A percentile compares a stretch with the other conserved stretches of the same genome.
These are phyloP conservation scores for Chaetoscypha palmicola DNA, from an alignment of 2,329 filamentous ascomycete species.

Conservation along the genomic window DNA sequence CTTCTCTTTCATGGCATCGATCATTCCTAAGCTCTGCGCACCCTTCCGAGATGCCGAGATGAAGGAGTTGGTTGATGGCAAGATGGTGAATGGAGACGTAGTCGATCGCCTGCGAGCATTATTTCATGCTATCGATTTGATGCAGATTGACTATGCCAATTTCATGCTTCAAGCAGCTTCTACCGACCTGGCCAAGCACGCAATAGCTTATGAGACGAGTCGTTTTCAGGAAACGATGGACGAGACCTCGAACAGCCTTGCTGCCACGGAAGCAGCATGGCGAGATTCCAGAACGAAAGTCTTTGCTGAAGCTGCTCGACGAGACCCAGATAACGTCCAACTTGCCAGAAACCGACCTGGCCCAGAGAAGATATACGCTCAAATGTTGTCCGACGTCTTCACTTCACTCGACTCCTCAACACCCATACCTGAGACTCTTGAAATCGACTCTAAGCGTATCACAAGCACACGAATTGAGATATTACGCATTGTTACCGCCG, in stretches of 20 bases:
- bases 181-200: slow-evolving; percentile 63
- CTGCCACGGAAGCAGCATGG: slow-evolving; percentile 60
- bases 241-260: slow-evolving; percentile 46
- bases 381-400: slow-evolving; percentile 68
- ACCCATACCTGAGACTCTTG: slow-evolving; percentile 65
- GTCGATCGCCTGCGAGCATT: slow-evolving; percentile 71
- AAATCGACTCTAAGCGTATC: slow-evolving; percentile 60
- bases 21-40: slow-evolving; percentile 73
- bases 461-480: slow-evolving; percentile 48
- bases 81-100: slow-evolving; percentile 53
- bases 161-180: slow-evolving; percentile 68
- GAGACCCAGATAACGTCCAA: slow-evolving; percentile 62
- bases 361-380: slow-evolving; percentile 64
- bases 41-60: slow-evolving; percentile 74
- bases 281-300: slow-evolving; percentile 56
- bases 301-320: slow-evolving; percentile 55
- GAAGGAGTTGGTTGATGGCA: slow-evolving; percentile 58
- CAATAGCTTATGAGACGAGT: slow-evolving; percentile 66
- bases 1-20: slow-evolving; percentile 66
- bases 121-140: slow-evolving; percentile 67
- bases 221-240: slow-evolving; percentile 61
- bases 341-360: slow-evolving; percentile 56
- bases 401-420: slow-evolving; percentile 54
- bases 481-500: slow-evolving; percentile 62
- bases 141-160: slow-evolving; percentile 77